Conservation (phyloP, 805 yeast species). For the Monosporozyma unispora region DNA sequence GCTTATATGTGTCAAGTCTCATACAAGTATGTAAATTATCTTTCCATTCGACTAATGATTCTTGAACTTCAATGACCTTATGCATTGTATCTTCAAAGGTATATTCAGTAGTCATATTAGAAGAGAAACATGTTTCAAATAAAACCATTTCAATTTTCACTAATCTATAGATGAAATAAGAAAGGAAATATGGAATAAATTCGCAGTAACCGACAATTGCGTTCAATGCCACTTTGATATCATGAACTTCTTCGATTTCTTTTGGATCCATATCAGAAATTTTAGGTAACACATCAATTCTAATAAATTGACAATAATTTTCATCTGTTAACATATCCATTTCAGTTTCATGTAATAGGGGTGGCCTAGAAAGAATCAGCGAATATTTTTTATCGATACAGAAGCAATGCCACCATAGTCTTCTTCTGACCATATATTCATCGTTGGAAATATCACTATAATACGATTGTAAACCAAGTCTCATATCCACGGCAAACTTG, state of each 20-base stretch:
- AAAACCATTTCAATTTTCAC: slow-evolving; percentile 13
- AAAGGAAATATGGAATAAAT: slow-evolving; percentile 15
- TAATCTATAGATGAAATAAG: slow-evolving; percentile 16
- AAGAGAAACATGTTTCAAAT: slow-evolving; percentile 15
- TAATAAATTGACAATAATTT: slow-evolving; percentile 14
- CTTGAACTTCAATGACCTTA: slow-evolving; percentile 11
- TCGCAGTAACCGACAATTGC: slow-evolving; percentile 13
- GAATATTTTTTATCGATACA: slow-evolving; percentile 17
- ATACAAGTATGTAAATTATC: slow-evolving; percentile 17
- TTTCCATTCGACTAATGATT: slow-evolving; percentile 18
- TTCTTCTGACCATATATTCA: slow-evolving; percentile 33
- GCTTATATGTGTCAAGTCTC: slow-evolving; percentile 16
- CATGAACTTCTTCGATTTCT: slow-evolving; percentile 9
- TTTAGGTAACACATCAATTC: slow-evolving; percentile 6
- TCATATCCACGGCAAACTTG: slow-evolving; percentile 48
- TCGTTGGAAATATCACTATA: slow-evolving; percentile 30
- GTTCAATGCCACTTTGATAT: slow-evolving; percentile 13
- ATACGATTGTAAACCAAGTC: slow-evolving; percentile 41
- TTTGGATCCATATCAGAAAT: slow-evolving; percentile 4
- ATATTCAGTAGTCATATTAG: slow-evolving; percentile 10
- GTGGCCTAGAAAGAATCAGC: slow-evolving; percentile 16
- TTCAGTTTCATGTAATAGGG: slow-evolving; percentile 16
- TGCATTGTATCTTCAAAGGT: slow-evolving; percentile 20
- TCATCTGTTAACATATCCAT: slow-evolving; percentile 19
- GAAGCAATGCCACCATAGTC: slow-evolving; percentile 41